phyloP scores from a whole-genome alignment of 352 stramenopile genomes.

The Phytophthora macrochlamydospora region DNA sequence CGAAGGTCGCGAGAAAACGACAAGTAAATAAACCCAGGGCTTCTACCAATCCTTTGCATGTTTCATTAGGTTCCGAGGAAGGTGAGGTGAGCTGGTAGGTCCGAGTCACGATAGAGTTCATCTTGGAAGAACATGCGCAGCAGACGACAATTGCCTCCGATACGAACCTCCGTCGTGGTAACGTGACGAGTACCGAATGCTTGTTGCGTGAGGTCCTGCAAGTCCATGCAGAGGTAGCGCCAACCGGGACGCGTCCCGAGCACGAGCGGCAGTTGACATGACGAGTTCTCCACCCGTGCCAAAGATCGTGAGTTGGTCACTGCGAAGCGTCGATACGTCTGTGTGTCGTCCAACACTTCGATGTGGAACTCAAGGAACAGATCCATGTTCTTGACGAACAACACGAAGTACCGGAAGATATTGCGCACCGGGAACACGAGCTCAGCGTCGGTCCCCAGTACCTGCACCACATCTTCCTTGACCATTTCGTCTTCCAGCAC shows the following conservation, averaged over 20 bases:
- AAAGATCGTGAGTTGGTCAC: conserved; percentile 78
- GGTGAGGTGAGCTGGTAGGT: conserved; percentile 69
- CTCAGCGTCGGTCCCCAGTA: conserved; percentile 69
- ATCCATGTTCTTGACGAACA: conserved; percentile 85
- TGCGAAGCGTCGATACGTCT: conserved; percentile 63
- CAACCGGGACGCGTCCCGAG: conserved; percentile 52
- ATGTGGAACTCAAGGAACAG: conserved; percentile 77
- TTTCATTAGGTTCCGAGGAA: conserved; percentile 45
- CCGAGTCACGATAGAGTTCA: conserved; percentile 68
- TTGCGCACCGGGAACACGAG: conserved; percentile 70
- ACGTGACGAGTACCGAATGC: conserved; percentile 79
- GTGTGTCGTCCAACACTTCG: conserved; percentile 70
- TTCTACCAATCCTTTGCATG: background rate
- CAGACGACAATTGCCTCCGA: conserved; percentile 71
- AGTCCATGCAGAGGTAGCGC: conserved; percentile 80
- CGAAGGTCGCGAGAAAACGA: background rate
- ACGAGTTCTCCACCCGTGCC: conserved; percentile 53
- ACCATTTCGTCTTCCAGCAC: conserved; percentile 78
- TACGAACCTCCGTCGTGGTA: conserved; percentile 66
- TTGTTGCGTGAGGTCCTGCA: conserved; percentile 68
- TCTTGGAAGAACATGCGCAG: conserved; percentile 85
- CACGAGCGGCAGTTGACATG: conserved; percentile 67
- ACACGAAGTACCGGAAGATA: conserved; percentile 81
- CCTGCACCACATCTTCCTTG: conserved; percentile 79
- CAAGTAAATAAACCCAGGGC: background rate